phyloP scores from a whole-genome alignment of 78 protist species.

The Parvularia atlantis region DNA sequence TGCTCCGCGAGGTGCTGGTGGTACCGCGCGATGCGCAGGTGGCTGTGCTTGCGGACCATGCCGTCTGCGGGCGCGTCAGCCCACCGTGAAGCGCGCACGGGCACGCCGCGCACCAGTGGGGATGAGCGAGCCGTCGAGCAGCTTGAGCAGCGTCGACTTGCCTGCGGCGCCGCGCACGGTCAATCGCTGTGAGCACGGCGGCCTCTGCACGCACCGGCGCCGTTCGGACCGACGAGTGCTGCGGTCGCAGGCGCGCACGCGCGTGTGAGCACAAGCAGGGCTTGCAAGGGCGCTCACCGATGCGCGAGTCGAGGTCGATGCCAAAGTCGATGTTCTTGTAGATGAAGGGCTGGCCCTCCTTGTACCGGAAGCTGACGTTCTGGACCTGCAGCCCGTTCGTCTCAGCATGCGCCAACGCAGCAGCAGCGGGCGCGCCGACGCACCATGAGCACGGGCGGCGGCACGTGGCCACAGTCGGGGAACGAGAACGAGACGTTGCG shows the following conservation, averaged over 20 bases:
- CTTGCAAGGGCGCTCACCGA: slow-evolving; percentile 36
- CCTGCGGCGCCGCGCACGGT: background rate
- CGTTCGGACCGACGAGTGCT: slow-evolving; percentile 88
- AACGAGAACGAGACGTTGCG: slow-evolving; percentile 41
- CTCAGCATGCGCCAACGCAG: too few relatives aligned
- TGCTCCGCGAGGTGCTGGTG: slow-evolving; percentile 48
- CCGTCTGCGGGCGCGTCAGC: slow-evolving; percentile 75
- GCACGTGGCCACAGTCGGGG: slow-evolving; percentile 56
- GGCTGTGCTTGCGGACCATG: slow-evolving; percentile 45
- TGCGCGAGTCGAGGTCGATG: slow-evolving; percentile 66
- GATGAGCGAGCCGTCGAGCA: background rate
- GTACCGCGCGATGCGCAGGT: slow-evolving; percentile 61
- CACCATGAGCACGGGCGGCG: slow-evolving; percentile 74
- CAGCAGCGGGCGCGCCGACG: too few relatives aligned
- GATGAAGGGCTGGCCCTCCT: slow-evolving; percentile 6
- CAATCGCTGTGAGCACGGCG: too few relatives aligned
- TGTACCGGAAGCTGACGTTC: slow-evolving; percentile 69
- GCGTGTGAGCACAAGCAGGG: too few relatives aligned
- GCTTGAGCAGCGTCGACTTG: slow-evolving; percentile 14
- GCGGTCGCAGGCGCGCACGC: too few relatives aligned
- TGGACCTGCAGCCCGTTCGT: too few relatives aligned
- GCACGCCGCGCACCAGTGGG: slow-evolving; percentile 55
- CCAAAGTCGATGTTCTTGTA: slow-evolving; percentile 63
- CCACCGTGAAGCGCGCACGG: too few relatives aligned
- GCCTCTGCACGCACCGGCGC: slow-evolving; percentile 60